phyloP scores from a whole-genome alignment of 2,329 filamentous ascomycete genomes.

The Arthrocladium fulminans region DNA sequence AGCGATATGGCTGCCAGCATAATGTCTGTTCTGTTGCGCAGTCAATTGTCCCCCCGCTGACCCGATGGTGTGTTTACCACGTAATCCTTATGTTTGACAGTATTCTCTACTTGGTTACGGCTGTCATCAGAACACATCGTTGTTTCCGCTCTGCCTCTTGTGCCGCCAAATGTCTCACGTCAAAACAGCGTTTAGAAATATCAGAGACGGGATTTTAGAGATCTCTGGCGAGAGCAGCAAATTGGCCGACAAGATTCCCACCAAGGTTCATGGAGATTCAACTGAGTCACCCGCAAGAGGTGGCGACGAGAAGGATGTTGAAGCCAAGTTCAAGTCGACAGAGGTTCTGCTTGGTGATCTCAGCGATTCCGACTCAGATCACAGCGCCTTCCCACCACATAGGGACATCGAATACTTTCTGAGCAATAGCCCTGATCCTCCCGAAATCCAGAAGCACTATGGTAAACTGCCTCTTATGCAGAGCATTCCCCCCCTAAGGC shows the following conservation, averaged over 20 bases:
- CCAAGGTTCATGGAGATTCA: neutral
- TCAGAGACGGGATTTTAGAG: neutral
- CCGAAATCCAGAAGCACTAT: constrained; percentile 13
- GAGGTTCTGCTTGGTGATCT: neutral
- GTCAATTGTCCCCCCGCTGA: no score
- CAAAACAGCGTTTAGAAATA: neutral
- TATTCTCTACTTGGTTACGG: no score
- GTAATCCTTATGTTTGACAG: no score
- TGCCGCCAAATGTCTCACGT: constrained; percentile 5
- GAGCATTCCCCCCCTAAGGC: constrained; percentile 10
- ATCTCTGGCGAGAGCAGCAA: neutral
- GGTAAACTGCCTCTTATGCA: constrained; percentile 17
- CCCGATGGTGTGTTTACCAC: no score
- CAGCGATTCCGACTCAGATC: constrained; percentile 5
- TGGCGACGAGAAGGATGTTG: constrained; percentile 7
- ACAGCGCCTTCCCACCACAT: neutral
- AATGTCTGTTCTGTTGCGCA: no score
- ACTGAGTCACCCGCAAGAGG: constrained; percentile 3
- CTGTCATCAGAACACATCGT: no score
- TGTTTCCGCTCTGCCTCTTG: no score
- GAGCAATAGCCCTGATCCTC: constrained; percentile 14
- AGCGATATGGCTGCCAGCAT: no score
- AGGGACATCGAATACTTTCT: constrained; percentile 16
- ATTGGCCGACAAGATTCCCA: neutral
- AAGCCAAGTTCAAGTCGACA: neutral